Evolutionary conservation across 108 stramenopile genomes (phyloP).

Genomic region (Cyclotella kingstonii): DNA sequence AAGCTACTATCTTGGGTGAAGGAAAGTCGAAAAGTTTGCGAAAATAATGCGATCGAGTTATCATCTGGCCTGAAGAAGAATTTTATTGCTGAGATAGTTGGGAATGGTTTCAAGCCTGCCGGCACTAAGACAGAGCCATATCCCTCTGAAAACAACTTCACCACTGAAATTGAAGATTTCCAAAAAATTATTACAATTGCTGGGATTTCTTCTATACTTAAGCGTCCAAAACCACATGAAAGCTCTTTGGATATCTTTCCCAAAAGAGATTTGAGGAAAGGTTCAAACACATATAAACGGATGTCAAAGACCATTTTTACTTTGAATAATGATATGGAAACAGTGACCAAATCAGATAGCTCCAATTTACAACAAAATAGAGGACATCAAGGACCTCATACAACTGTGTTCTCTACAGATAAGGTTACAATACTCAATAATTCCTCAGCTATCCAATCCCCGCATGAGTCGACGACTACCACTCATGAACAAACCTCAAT

Average conservation of each 20-base stretch:
- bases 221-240: slow-evolving; percentile 8
- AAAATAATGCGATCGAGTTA: background rate
- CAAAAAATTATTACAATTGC: slow-evolving; percentile 9
- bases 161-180: slow-evolving; percentile 14
- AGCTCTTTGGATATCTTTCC: slow-evolving; percentile 2
- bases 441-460: background rate
- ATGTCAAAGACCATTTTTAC: slow-evolving; percentile 75
- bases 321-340: slow-evolving; percentile 21
- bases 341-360: slow-evolving; percentile 15
- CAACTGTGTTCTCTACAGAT: background rate
- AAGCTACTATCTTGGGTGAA: slow-evolving; percentile 14
- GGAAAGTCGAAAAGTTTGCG: slow-evolving; percentile 8
- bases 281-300: slow-evolving; percentile 61
- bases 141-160: background rate
- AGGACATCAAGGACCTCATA: background rate
- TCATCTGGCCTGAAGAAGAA: slow-evolving; percentile 1
- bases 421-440: background rate
- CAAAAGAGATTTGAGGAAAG: slow-evolving; percentile 45
- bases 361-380: slow-evolving; percentile 1
- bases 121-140: background rate
- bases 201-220: background rate
- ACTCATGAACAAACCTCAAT: too few relatives aligned
- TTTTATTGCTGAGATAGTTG: slow-evolving; percentile 11
- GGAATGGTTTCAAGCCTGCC: background rate
- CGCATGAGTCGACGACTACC: background rate